Evolutionary conservation across 768 basidiomycete species (phyloP).

Genomic region (Neoboletus magnificus): DNA sequence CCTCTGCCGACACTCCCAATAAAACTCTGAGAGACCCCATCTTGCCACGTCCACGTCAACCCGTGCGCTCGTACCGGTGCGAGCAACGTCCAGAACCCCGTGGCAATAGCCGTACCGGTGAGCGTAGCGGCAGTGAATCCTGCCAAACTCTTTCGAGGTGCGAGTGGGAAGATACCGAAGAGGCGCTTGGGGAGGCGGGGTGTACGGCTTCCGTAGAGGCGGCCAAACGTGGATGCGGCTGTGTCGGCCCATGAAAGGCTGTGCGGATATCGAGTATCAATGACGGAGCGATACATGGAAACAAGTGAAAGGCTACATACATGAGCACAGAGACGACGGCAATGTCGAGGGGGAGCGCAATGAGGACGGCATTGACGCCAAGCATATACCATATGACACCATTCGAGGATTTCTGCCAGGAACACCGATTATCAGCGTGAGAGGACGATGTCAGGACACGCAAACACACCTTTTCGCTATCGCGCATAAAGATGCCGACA

Average conservation of each 20-base stretch:
- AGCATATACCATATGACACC: conserved; percentile 89
- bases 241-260: conserved; percentile 97
- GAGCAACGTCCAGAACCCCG: conserved; percentile 70
- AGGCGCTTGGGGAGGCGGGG: conserved; percentile 52
- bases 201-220: conserved; percentile 74
- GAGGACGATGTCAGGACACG: neutral
- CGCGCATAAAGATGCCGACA: conserved; percentile 86
- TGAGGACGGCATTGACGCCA: conserved; percentile 75
- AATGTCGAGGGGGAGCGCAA: conserved; percentile 78
- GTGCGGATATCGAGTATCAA: neutral
- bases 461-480: conserved; percentile 66
- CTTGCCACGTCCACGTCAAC: conserved; percentile 56
- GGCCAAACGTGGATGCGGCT: conserved; percentile 86
- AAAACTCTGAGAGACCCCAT: conserved; percentile 40
- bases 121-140: conserved; percentile 77
- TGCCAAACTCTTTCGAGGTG: conserved; percentile 79
- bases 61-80: conserved; percentile 44
- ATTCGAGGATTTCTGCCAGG: conserved; percentile 55
- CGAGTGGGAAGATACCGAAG: conserved; percentile 58
- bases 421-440: neutral
- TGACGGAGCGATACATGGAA: neutral
- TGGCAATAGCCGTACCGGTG: conserved; percentile 65
- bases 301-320: conserved; percentile 43
- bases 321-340: conserved; percentile 89
- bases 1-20: conserved; percentile 1